phyloP scores from a whole-genome alignment of 495 filamentous ascomycete species.

The Pseudoneurospora amorphoporcata region DNA sequence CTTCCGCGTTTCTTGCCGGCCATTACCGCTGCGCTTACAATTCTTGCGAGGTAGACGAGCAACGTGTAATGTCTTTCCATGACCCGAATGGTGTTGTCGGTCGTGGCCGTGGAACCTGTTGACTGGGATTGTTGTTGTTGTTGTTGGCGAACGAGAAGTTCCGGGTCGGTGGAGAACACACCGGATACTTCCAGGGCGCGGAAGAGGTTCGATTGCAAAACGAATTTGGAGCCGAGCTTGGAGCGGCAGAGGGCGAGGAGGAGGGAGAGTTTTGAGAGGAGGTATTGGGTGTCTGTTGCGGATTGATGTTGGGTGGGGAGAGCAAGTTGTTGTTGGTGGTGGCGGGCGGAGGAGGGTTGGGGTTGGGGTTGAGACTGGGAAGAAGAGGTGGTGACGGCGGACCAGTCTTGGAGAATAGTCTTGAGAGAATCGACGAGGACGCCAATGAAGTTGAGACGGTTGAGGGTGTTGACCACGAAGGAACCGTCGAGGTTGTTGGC shows the following conservation, averaged over 20 bases:
- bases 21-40: conserved; percentile 70
- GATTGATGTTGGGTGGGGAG: conserved; percentile 5
- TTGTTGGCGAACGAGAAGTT: conserved; percentile 37
- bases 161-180: conserved; percentile 84
- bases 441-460: conserved; percentile 78
- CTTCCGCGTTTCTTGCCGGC: conserved; percentile 47
- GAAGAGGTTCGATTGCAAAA: conserved; percentile 86
- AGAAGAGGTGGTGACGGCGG: conserved; percentile 5
- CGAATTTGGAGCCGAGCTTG: conserved; percentile 62
- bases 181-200: conserved; percentile 63
- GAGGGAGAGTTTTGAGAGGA: conserved; percentile 67
- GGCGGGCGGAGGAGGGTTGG: too few species aligned
- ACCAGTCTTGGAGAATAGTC: conserved; percentile 54
- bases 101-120: neutral
- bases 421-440: conserved; percentile 79
- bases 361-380: neutral
- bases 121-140: neutral
- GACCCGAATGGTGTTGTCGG: conserved; percentile 46
- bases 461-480: conserved; percentile 67
- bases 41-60: conserved; percentile 66
- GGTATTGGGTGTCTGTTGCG: conserved; percentile 40
- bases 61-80: conserved; percentile 75
- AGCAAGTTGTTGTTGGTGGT: neutral
- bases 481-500: conserved; percentile 42
- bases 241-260: conserved; percentile 79